A percentile compares a stretch with the other conserved stretches of the same genome.
Evolutionary conservation across 345 rosid species (phyloP).

Genomic region (Aegle marmelos): DNA sequence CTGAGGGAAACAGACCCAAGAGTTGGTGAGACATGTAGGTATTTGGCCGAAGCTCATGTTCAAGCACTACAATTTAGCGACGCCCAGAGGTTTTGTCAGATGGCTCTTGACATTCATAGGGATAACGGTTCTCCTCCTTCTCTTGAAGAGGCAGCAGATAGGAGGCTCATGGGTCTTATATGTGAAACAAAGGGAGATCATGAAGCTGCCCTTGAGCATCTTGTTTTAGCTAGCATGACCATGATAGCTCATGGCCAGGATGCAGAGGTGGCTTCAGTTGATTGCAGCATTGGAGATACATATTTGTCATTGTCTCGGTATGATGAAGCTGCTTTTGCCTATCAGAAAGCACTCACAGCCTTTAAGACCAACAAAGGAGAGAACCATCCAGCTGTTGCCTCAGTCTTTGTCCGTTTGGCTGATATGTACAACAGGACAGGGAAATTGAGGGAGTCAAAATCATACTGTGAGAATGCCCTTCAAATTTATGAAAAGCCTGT

Average conservation of each 20-base stretch:
- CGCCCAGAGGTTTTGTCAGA: slow-evolving; percentile 65
- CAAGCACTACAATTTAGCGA: slow-evolving; percentile 83
- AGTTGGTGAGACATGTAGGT: slow-evolving; percentile 84
- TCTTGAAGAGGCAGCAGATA: slow-evolving; percentile 82
- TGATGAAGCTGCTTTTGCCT: slow-evolving; percentile 81
- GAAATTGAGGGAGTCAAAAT: slow-evolving; percentile 72
- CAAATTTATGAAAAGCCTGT: slow-evolving; percentile 66
- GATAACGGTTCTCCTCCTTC: slow-evolving; percentile 63
- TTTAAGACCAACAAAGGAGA: slow-evolving; percentile 81
- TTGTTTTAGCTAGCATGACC: slow-evolving; percentile 90
- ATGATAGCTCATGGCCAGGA: slow-evolving; percentile 84
- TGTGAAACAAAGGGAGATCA: slow-evolving; percentile 85
- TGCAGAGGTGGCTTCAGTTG: slow-evolving; percentile 77
- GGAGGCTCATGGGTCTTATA: slow-evolving; percentile 92
- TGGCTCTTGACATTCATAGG: slow-evolving; percentile 68
- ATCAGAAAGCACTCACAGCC: slow-evolving; percentile 83
- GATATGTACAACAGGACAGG: slow-evolving; percentile 81
- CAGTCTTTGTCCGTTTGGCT: slow-evolving; percentile 81
- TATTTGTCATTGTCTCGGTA: slow-evolving; percentile 77
- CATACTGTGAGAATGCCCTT: slow-evolving; percentile 85
- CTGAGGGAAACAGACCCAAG: slow-evolving; percentile 74
- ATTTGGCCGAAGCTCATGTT: slow-evolving; percentile 82
- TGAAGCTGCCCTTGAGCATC: slow-evolving; percentile 84
- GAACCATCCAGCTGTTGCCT: slow-evolving; percentile 79
- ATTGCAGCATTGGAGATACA: slow-evolving; percentile 89